Percentiles rank a stretch among this genome's conserved stretches.
Conservation (phyloP, 345 rosid genomes). For the Aquilaria sinensis region DNA sequence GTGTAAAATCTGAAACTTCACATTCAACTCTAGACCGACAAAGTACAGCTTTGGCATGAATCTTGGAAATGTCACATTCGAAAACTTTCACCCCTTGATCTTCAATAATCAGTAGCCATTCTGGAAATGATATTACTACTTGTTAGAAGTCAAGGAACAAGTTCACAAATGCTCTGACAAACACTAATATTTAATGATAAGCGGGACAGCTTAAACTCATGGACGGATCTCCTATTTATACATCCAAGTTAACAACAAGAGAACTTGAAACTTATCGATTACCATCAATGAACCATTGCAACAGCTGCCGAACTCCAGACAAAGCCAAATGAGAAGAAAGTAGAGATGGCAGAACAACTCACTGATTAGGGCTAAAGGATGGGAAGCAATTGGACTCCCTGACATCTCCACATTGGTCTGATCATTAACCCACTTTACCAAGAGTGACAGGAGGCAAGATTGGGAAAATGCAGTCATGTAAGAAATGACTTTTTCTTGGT, state of each 20-base stretch:
- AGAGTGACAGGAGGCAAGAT: slow-evolving; percentile 36
- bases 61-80: slow-evolving; percentile 36
- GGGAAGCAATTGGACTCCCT: slow-evolving; percentile 25
- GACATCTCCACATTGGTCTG: slow-evolving; percentile 36
- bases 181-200: too few species aligned
- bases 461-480: slow-evolving; percentile 40
- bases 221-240: too few species aligned
- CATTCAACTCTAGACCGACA: slow-evolving; percentile 32
- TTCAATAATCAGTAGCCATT: slow-evolving; percentile 56
- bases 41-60: slow-evolving; percentile 40
- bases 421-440: slow-evolving; percentile 49
- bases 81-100: slow-evolving; percentile 56
- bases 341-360: slow-evolving; percentile 28
- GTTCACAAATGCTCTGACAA: too few species aligned
- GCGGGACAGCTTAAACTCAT: too few species aligned
- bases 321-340: slow-evolving; percentile 12
- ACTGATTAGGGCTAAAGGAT: slow-evolving; percentile 58
- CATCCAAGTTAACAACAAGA: too few species aligned
- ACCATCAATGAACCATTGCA: neutral
- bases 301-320: slow-evolving; percentile 2
- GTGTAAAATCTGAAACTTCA: neutral
- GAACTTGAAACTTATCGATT: too few species aligned
- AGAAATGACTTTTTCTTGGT: slow-evolving; percentile 32
- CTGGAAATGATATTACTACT: slow-evolving; percentile 30
- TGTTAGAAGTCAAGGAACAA: neutral